phyloP scores from a whole-genome alignment of 2,329 filamentous ascomycete species.

The Hirsutella rhossiliensis region DNA sequence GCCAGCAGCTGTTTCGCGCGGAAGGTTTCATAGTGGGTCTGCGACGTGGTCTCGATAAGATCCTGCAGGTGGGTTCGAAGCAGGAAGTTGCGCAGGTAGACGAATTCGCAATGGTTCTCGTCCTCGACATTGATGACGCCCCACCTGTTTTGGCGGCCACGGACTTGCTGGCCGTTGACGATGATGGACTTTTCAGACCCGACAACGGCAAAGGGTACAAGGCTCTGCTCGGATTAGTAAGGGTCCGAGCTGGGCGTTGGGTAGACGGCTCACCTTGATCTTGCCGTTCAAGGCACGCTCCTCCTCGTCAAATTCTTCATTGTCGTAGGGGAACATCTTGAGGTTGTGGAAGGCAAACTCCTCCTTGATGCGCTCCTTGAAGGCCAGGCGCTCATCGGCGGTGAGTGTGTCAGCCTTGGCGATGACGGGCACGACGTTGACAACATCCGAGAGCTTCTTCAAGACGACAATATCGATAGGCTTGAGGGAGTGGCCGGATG shows the following conservation, averaged over 20 bases:
- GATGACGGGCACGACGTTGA: constrained; percentile 98
- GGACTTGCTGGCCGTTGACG: constrained; percentile 93
- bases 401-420: constrained; percentile 96
- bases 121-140: constrained; percentile 99
- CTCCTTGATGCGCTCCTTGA: constrained; percentile 99
- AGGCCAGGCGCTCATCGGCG: constrained; percentile 84
- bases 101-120: constrained; percentile 98
- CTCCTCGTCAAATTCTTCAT: constrained; percentile 96
- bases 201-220: constrained; percentile 95
- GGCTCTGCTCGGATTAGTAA: constrained; percentile 42
- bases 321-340: constrained; percentile 99
- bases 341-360: constrained; percentile 99
- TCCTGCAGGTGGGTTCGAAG: constrained; percentile 97
- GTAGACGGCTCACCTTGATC: constrained; percentile 64
- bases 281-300: constrained; percentile 86
- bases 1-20: constrained; percentile 96
- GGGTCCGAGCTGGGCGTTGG: neutral
- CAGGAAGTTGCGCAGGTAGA: constrained; percentile 96
- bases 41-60: constrained; percentile 95
- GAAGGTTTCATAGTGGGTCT: constrained; percentile 99
- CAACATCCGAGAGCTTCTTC: constrained; percentile 98
- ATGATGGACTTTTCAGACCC: constrained; percentile 98
- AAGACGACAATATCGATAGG: constrained; percentile 98
- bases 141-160: constrained; percentile 97
- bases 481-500: constrained; percentile 94